Evolutionary conservation across 179 eudicot genomes (phyloP).

Genomic region (Silene vulgaris): DNA sequence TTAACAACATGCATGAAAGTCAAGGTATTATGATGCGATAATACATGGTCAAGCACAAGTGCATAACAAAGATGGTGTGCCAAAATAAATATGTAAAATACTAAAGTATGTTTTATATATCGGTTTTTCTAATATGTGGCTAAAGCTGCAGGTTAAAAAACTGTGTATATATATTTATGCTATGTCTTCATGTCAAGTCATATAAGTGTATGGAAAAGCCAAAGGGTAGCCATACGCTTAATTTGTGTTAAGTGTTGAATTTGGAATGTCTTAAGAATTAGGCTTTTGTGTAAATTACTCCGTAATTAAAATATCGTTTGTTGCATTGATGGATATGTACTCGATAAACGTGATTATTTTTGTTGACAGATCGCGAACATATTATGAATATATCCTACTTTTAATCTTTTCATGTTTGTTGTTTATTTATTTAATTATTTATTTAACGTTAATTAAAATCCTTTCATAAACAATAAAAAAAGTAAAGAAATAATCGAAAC

Average conservation of each 20-base stretch:
- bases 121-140: background rate
- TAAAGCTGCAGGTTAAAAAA: background rate
- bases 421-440: no score
- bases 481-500: no score
- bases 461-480: no score
- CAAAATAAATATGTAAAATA: no score
- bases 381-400: no score
- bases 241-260: background rate
- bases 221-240: slow-evolving; percentile 1
- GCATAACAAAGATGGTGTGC: no score
- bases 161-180: background rate
- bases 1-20: background rate
- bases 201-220: background rate
- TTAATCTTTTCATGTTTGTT: no score
- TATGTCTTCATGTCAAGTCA: no score
- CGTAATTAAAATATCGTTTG: background rate
- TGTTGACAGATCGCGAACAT: no score
- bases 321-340: background rate
- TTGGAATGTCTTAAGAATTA: background rate
- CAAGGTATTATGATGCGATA: background rate
- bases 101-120: no score
- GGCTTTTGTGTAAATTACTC: slow-evolving; percentile 4
- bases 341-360: no score
- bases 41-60: background rate
- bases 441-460: no score